Percentiles rank a stretch among this genome's conserved stretches.
These are phyloP conservation scores for Kodamaea leandrae DNA, from an alignment of 805 yeast species.

Conservation along the genomic window DNA sequence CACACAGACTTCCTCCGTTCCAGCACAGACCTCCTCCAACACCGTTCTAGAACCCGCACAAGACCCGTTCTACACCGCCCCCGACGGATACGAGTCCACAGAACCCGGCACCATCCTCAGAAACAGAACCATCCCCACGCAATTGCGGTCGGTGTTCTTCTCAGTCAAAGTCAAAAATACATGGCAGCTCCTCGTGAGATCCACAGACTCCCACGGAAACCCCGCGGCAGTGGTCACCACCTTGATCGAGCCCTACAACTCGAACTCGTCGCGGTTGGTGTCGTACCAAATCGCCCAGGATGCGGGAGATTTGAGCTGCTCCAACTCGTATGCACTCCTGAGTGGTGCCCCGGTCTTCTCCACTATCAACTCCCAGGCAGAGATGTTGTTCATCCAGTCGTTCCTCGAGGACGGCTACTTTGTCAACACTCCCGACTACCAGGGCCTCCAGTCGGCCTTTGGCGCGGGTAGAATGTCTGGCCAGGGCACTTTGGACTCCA, in stretches of 20 bases:
- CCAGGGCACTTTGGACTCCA: conserved; percentile 27
- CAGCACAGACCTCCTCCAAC: not conserved
- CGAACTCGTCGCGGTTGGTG: conserved; percentile 24
- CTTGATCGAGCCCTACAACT: conserved; percentile 28
- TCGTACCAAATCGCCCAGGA: conserved; percentile 32
- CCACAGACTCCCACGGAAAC: conserved; percentile 24
- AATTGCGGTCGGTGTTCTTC: conserved; percentile 11
- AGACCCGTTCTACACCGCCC: conserved; percentile 17
- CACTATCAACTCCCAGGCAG: conserved; percentile 16
- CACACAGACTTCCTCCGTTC: too few relatives aligned
- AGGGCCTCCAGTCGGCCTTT: conserved; percentile 32
- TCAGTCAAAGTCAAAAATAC: conserved; percentile 13
- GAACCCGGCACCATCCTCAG: conserved; percentile 15
- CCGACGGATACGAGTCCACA: conserved; percentile 15
- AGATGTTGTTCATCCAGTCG: conserved; percentile 14
- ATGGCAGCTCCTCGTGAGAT: conserved; percentile 14
- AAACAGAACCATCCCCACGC: conserved; percentile 13
- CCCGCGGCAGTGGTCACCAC: conserved; percentile 27
- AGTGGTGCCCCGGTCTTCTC: conserved; percentile 13
- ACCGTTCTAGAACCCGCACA: not conserved
- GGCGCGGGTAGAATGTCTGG: conserved; percentile 33
- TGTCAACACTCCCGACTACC: conserved; percentile 35
- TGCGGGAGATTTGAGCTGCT: conserved; percentile 24
- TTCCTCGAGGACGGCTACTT: conserved; percentile 29
- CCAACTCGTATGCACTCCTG: conserved; percentile 25